phyloP scores from a whole-genome alignment of 2,329 filamentous ascomycete species.

The Tympanopsis confertula region DNA sequence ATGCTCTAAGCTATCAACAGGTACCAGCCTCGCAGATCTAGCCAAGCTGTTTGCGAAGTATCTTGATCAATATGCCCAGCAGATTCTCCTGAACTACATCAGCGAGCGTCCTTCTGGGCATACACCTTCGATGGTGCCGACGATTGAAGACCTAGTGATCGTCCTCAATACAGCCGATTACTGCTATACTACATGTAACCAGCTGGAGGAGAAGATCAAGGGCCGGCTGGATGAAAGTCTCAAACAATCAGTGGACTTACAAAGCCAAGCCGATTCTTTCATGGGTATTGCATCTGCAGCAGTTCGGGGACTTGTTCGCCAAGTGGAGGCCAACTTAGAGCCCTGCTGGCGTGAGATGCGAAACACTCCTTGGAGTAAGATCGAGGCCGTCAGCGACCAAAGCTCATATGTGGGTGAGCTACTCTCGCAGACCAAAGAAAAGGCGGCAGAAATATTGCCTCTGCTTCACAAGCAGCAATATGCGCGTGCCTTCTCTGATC shows the following conservation, averaged over 20 bases:
- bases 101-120: constrained; percentile 38
- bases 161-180: constrained; percentile 96
- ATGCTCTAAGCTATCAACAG: constrained; percentile 89
- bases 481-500: constrained; percentile 85
- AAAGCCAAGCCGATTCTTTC: constrained; percentile 87
- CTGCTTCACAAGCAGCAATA: constrained; percentile 85
- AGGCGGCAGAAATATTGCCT: constrained; percentile 63
- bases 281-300: constrained; percentile 86
- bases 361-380: constrained; percentile 86
- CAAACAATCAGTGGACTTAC: constrained; percentile 67
- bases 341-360: constrained; percentile 92
- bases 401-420: constrained; percentile 84
- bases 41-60: constrained; percentile 82
- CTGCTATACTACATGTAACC: constrained; percentile 84
- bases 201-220: constrained; percentile 90
- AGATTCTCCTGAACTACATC: constrained; percentile 68
- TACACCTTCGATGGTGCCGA: constrained; percentile 14
- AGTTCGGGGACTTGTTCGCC: constrained; percentile 71
- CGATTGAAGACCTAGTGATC: constrained; percentile 66
- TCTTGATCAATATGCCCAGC: constrained; percentile 87
- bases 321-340: constrained; percentile 73
- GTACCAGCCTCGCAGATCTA: constrained; percentile 74
- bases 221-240: constrained; percentile 75
- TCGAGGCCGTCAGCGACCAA: constrained; percentile 87
- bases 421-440: constrained; percentile 59